Conservation (phyloP, 2,329 filamentous ascomycete genomes). For the Trichoderma sp. region DNA sequence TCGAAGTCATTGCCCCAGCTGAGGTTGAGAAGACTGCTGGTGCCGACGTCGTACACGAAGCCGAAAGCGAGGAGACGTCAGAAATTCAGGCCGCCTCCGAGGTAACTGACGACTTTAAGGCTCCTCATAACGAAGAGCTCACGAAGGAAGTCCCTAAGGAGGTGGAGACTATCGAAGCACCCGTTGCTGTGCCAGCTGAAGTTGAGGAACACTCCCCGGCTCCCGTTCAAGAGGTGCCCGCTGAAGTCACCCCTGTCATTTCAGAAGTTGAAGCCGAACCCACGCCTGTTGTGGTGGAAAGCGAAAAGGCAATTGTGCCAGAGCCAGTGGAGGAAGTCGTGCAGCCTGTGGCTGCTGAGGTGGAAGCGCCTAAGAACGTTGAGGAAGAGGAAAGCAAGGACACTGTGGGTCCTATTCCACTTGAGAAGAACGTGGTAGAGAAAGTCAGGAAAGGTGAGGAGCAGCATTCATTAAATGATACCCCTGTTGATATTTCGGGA, state of each 20-base stretch:
- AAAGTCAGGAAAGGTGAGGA: slow-evolving; percentile 45
- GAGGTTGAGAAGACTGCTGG: slow-evolving; percentile 9
- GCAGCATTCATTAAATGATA: slow-evolving; percentile 37
- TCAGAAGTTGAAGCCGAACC: background rate
- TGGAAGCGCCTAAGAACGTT: slow-evolving; percentile 7
- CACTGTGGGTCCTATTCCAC: slow-evolving; percentile 37
- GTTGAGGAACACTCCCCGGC: background rate
- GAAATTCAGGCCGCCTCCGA: slow-evolving; percentile 6
- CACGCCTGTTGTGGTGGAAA: background rate
- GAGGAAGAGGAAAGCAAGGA: slow-evolving; percentile 40
- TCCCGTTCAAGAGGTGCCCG: slow-evolving; percentile 1
- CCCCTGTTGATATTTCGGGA: slow-evolving; percentile 36
- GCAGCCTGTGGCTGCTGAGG: slow-evolving; percentile 8
- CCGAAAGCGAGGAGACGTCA: background rate
- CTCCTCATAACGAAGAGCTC: background rate
- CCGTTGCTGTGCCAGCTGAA: background rate
- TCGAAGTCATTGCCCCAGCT: background rate
- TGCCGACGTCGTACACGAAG: background rate
- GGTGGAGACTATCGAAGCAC: background rate
- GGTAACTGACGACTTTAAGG: background rate
- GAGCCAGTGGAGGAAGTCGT: slow-evolving; percentile 20
- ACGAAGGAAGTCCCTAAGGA: background rate
- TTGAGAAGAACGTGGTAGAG: slow-evolving; percentile 33
- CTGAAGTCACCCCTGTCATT: slow-evolving; percentile 13
- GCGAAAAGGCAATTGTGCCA: slow-evolving; percentile 1